Base-by-base conservation (phyloP, 78 protist species). In the Speleostelium caveatum region DNA sequence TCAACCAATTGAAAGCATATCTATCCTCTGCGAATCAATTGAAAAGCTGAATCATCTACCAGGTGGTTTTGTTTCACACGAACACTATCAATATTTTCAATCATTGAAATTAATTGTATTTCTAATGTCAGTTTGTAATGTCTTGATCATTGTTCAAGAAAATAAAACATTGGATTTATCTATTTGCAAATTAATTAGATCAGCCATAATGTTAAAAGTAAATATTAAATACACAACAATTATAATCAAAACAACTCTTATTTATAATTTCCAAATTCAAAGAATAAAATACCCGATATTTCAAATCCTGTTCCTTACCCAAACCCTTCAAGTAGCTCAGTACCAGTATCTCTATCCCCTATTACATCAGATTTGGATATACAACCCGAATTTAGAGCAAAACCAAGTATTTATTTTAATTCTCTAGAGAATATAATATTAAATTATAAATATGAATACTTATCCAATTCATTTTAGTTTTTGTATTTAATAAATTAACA, bases 401-500 rank as follows among this genome's bases (percentile, higher is more conserved):
- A 60, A 60, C 33, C 38, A 17, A 16, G 87, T 78, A 78, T 33
- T 28, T 36, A 8, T 56, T n/a, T 51, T 56, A 21, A 21, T 56
- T 56, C 3, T 56, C 19, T 56, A 35, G 30, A 63, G 24, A 65
- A 65, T 65, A 65, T 22, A 36, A 36, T 33, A 33, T 33, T 24
- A 33, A 22, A 36, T 14, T 68, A 68, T 28, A 3, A 19, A 17
- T 38, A 66, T 63, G 10, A 35, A 16, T 38, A 38, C 12, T 38
- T 66, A 38, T 38, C 16, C 6, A 22, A 42, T 7, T 24, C 16
- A 28, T 35, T 5, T 1, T 63, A 78, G 91, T 83, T 3, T 83
- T 69, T 83, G 30, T 83, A 33, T 83, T 83, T 69, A 83, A 83
- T 59, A 83, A 83, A 45, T 19, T 83, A 21, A 49, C 91, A 69